A percentile compares a stretch with the other conserved stretches of the same genome.
phyloP scores from a whole-genome alignment of 2,329 filamentous ascomycete genomes.

The Claviceps sp. region DNA sequence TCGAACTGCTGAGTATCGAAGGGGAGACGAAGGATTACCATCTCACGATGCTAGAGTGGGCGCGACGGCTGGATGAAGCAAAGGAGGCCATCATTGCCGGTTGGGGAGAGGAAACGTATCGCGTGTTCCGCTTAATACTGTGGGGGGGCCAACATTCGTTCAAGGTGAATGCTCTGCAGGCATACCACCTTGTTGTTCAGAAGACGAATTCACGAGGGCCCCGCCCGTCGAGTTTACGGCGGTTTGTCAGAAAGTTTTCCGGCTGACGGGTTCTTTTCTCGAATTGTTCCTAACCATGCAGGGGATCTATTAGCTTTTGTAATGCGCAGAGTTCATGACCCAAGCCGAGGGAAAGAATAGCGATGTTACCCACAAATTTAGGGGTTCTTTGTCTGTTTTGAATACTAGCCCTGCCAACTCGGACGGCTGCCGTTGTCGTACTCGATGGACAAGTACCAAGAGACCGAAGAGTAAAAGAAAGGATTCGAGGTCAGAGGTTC shows the following conservation, averaged over 20 bases:
- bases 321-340: no score
- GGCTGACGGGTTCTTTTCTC: neutral
- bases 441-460: no score
- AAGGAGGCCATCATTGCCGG: slow-evolving; percentile 2
- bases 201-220: neutral
- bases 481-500: no score
- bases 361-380: no score
- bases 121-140: slow-evolving; percentile 2
- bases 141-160: slow-evolving; percentile 3
- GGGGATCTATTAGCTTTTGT: no score
- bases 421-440: no score
- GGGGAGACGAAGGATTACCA: slow-evolving; percentile 1
- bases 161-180: slow-evolving; percentile 1
- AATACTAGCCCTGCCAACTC: no score
- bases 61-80: neutral
- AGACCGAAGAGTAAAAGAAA: no score
- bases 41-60: slow-evolving; percentile 2
- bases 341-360: no score
- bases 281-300: neutral
- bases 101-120: slow-evolving; percentile 3
- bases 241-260: neutral
- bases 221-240: neutral
- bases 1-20: neutral
- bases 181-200: neutral
- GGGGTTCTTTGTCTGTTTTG: no score